Base-by-base conservation (phyloP, 805 yeast species). In the Candida germanica region DNA sequence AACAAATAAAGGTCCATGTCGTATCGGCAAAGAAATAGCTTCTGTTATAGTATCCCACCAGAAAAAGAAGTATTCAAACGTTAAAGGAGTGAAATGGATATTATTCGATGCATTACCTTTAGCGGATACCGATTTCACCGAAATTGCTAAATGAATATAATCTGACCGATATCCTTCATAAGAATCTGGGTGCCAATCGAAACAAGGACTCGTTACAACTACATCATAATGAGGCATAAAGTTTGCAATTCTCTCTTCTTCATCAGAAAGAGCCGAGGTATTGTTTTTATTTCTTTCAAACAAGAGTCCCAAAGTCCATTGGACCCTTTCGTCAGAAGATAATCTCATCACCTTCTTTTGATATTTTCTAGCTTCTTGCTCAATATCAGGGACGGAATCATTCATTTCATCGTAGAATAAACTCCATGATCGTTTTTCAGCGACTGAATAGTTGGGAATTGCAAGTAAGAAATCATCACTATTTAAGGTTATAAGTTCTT, bases 91-190 rank as follows among this genome's bases (percentile, higher is more conserved):
- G 12, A 68, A 48, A 39, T 64, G 64, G 1, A 60, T 61, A 5
- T 61, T 51, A 42, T 66, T 68, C 37, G 53, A 53, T 8, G 60
- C 50, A 31, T 57, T 54, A 0, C 65, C 64, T 5, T 46, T 44
- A 4, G 46, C 28, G 0, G 69, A 54, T 12, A 51, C 54, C 1
- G 71, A 64, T 6, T 51, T 52, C 5, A 68, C 73, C 0, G 67
- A 51, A 5, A 68, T 48, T 4, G 71, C 66, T 46, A 68, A 40
- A 53, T 87, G 96, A 8, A 91, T 68, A 53, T 77, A 89, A 37
- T 87, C 81, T 44, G 95, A 83, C 53, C 98, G 65, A 65, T 80
- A 93, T 0, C 83, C 87, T 9, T 58, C 61, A 54, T 82, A 91
- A 0, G 96, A 86, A 59, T 91, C 98, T 1, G 70, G 66, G 61